phyloP scores from a whole-genome alignment of 2,329 filamentous ascomycete genomes.

The Trichoderma polysporum region DNA sequence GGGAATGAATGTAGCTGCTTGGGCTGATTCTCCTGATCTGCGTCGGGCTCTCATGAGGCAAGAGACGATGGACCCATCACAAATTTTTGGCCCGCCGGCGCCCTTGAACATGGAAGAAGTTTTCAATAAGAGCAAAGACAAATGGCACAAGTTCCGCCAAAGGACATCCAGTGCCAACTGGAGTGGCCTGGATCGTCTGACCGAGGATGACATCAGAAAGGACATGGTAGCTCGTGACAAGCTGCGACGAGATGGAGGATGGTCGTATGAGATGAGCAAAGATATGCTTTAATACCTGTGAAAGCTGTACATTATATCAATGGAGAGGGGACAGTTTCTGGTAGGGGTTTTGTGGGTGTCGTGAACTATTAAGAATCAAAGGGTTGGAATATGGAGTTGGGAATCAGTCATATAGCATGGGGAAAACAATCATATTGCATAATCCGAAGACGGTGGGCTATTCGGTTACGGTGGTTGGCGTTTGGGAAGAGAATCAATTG shows the following conservation, averaged over 20 bases:
- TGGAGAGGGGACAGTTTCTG: neutral
- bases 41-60: conserved; percentile 73
- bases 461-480: conserved; percentile 6
- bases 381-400: conserved; percentile 19
- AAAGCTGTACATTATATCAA: neutral
- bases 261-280: conserved; percentile 66
- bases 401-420: conserved; percentile 8
- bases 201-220: conserved; percentile 79
- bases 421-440: conserved; percentile 10
- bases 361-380: conserved; percentile 13
- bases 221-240: conserved; percentile 78
- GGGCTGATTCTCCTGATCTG: conserved; percentile 87
- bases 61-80: conserved; percentile 79
- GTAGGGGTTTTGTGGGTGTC: neutral
- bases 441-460: neutral
- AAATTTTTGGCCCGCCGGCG: conserved; percentile 84
- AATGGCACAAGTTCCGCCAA: conserved; percentile 82
- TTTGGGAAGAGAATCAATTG: conserved; percentile 7
- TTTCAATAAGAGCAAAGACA: conserved; percentile 84
- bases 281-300: conserved; percentile 40
- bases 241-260: conserved; percentile 79
- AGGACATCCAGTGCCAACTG: conserved; percentile 95
- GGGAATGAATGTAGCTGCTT: conserved; percentile 61
- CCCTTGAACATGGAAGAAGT: conserved; percentile 95
- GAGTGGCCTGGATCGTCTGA: conserved; percentile 77